Percentiles rank a stretch among this genome's conserved stretches.
These are phyloP conservation scores for Calendula officinalis DNA, from an alignment of 129 eudicot genomes.

Conservation along the genomic window DNA sequence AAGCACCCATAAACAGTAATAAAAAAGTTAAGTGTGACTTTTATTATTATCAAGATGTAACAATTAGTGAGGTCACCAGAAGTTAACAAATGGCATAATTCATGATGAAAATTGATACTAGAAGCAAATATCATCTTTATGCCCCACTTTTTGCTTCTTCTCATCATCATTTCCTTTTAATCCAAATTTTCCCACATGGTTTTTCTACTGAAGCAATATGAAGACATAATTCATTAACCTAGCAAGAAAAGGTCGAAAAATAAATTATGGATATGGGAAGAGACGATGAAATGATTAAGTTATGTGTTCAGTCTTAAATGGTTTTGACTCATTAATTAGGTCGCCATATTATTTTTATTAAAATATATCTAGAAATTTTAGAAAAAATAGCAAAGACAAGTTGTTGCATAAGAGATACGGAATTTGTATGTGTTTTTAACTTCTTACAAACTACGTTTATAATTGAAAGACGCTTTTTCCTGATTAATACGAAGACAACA, in stretches of 20 bases:
- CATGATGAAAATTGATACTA: constrained; percentile 15
- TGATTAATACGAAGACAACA: not conserved
- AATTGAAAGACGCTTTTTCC: not conserved
- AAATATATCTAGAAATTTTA: too few relatives aligned
- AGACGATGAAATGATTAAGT: too few relatives aligned
- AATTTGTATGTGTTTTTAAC: not conserved
- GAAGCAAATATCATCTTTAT: constrained; percentile 11
- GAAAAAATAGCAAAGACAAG: not conserved
- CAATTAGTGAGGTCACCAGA: constrained; percentile 7
- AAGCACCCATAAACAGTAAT: not conserved
- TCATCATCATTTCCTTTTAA: constrained; percentile 1
- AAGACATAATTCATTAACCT: too few relatives aligned
- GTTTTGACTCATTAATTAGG: too few relatives aligned
- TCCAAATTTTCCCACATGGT: not conserved
- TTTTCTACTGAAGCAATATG: not conserved
- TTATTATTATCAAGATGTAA: constrained; percentile 2
- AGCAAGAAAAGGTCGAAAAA: too few relatives aligned
- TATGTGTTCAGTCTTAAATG: too few relatives aligned
- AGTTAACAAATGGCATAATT: constrained; percentile 7
- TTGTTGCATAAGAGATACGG: not conserved
- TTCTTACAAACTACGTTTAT: not conserved
- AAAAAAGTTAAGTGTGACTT: not conserved
- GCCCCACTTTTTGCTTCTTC: constrained; percentile 6
- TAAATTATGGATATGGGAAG: too few relatives aligned
- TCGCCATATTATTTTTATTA: too few relatives aligned